A percentile compares a stretch with the other conserved stretches of the same genome.
Evolutionary conservation across 2,329 filamentous ascomycete genomes (phyloP).

Genomic region (Zalaria sp.): DNA sequence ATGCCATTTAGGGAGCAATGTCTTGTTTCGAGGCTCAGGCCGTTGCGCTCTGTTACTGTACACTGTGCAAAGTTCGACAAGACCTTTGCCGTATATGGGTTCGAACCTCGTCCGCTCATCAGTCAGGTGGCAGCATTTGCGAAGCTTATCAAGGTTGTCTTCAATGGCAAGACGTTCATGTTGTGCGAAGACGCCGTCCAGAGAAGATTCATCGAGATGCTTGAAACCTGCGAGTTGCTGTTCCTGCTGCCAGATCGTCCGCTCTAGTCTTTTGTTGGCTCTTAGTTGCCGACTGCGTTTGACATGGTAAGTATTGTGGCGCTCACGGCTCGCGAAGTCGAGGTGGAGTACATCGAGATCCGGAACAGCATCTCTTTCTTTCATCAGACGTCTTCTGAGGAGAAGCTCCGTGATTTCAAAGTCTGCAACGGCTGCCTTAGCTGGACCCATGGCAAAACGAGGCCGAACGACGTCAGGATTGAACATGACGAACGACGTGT

Average conservation of each 20-base stretch:
- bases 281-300: conserved; percentile 32
- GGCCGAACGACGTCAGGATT: conserved; percentile 22
- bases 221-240: conserved; percentile 37
- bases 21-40: conserved; percentile 38
- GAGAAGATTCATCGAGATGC: conserved; percentile 49
- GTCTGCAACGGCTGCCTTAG: conserved; percentile 54
- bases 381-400: conserved; percentile 52
- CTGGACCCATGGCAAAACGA: background rate
- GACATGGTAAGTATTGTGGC: conserved; percentile 32
- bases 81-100: conserved; percentile 65
- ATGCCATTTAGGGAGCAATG: conserved; percentile 58
- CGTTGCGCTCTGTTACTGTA: conserved; percentile 44
- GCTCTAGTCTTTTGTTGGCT: conserved; percentile 54
- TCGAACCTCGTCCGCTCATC: conserved; percentile 64
- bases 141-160: conserved; percentile 62
- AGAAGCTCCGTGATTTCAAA: conserved; percentile 61
- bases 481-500: conserved; percentile 89
- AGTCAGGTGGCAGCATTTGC: conserved; percentile 69
- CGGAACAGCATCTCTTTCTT: conserved; percentile 17
- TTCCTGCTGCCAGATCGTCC: conserved; percentile 59
- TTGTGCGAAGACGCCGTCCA: conserved; percentile 55
- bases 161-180: conserved; percentile 58
- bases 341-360: conserved; percentile 54
- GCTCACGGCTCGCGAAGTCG: conserved; percentile 19
- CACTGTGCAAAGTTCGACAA: conserved; percentile 62